Conservation (phyloP, 2,329 filamentous ascomycete genomes). For the Dryadomyces sulphureus region DNA sequence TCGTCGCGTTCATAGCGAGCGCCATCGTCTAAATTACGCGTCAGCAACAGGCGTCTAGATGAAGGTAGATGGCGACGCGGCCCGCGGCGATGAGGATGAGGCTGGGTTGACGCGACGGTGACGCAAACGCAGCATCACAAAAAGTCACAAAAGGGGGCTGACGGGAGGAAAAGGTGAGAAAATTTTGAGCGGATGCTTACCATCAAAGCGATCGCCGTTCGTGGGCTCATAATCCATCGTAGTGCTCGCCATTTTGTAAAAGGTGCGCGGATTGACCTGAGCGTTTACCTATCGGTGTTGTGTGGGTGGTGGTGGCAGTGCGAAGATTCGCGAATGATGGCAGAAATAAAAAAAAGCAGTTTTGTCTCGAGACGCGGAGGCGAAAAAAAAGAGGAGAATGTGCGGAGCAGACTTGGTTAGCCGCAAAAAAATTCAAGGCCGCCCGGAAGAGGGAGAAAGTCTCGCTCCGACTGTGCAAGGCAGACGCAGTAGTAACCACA, state of each 20-base stretch:
- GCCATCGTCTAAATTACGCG: conserved; percentile 36
- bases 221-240: conserved; percentile 59
- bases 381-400: conserved; percentile 5
- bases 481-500: no score
- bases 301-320: conserved; percentile 2
- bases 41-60: neutral
- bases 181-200: conserved; percentile 24
- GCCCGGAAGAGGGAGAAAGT: conserved; percentile 1
- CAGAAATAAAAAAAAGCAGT: neutral
- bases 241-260: conserved; percentile 40
- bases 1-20: conserved; percentile 49
- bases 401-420: conserved; percentile 5
- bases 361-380: neutral
- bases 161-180: neutral
- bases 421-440: conserved; percentile 1
- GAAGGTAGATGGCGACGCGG: neutral
- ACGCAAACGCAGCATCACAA: neutral
- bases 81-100: neutral
- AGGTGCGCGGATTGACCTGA: neutral
- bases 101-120: neutral
- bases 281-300: neutral
- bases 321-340: conserved; percentile 1
- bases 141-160: conserved; percentile 5
- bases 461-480: neutral
- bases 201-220: conserved; percentile 52